Conservation (phyloP, 306 rosid species). For the Dalbergia cochinchinensis region DNA sequence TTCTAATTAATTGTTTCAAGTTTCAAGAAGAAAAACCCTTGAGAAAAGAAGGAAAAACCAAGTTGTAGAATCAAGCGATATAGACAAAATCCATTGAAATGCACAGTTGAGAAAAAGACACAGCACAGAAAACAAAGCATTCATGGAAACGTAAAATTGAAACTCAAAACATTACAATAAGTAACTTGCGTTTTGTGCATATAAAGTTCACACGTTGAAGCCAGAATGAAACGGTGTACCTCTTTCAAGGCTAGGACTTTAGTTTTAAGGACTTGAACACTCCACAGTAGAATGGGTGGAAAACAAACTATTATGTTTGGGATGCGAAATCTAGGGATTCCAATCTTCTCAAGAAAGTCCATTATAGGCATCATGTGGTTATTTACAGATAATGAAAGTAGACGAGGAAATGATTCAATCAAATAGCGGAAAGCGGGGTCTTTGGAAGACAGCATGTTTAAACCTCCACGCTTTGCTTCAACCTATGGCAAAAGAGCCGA, state of each 20-base stretch:
- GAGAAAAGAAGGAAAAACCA: neutral
- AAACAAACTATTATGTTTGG: slow-evolving; percentile 62
- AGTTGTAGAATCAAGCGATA: neutral
- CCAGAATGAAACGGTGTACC: slow-evolving; percentile 51
- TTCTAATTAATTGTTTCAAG: neutral
- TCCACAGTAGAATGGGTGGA: slow-evolving; percentile 74
- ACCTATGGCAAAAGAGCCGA: slow-evolving; percentile 51
- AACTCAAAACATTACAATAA: neutral
- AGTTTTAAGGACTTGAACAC: slow-evolving; percentile 56
- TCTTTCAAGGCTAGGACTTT: slow-evolving; percentile 70
- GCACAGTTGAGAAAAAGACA: neutral
- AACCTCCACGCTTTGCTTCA: slow-evolving; percentile 88
- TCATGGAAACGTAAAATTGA: neutral
- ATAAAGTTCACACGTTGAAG: neutral
- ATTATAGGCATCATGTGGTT: slow-evolving; percentile 57
- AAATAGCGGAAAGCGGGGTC: slow-evolving; percentile 63
- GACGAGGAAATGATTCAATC: slow-evolving; percentile 79
- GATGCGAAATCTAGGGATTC: slow-evolving; percentile 57
- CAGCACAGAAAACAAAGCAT: neutral
- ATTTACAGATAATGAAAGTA: slow-evolving; percentile 67
- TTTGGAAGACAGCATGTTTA: slow-evolving; percentile 61
- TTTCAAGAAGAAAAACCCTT: neutral
- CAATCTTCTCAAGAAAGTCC: slow-evolving; percentile 66
- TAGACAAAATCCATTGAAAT: neutral
- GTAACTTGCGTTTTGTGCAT: neutral